phyloP scores from a whole-genome alignment of 2,329 filamentous ascomycete genomes.

The Aphanoascus verrucosus region DNA sequence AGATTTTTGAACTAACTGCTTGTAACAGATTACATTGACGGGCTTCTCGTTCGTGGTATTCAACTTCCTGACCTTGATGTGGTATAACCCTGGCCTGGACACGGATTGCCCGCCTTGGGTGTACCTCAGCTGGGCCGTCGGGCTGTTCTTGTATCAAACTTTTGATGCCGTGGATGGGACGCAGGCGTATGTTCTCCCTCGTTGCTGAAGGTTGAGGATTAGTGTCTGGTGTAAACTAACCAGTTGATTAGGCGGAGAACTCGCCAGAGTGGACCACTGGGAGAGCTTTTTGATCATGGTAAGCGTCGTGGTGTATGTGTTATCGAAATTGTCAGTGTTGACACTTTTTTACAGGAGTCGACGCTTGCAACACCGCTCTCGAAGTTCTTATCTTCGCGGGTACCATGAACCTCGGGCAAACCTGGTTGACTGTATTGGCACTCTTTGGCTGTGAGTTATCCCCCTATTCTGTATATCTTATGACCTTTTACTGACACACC shows the following conservation, averaged over 20 bases:
- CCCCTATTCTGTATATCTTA: background rate
- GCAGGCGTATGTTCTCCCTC: slow-evolving; percentile 59
- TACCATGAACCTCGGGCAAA: slow-evolving; percentile 84
- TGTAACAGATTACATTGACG: slow-evolving; percentile 63
- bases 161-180: slow-evolving; percentile 94
- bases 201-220: background rate
- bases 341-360: slow-evolving; percentile 49
- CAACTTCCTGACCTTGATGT: slow-evolving; percentile 85
- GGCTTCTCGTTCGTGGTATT: slow-evolving; percentile 81
- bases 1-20: background rate
- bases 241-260: slow-evolving; percentile 58
- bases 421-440: slow-evolving; percentile 74
- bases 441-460: slow-evolving; percentile 65
- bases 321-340: background rate
- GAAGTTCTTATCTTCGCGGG: slow-evolving; percentile 87
- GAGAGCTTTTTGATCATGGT: slow-evolving; percentile 95
- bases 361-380: slow-evolving; percentile 91
- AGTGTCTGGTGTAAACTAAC: slow-evolving; percentile 11
- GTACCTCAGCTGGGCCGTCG: slow-evolving; percentile 80
- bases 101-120: slow-evolving; percentile 92
- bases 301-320: slow-evolving; percentile 18
- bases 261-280: slow-evolving; percentile 80
- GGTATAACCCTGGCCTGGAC: slow-evolving; percentile 91
- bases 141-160: slow-evolving; percentile 92
- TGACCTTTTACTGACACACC: background rate